Percentiles rank a stretch among this genome's conserved stretches.
Evolutionary conservation across 257 asterid genomes (phyloP).

Genomic region (Craterostigma plantagineum): DNA sequence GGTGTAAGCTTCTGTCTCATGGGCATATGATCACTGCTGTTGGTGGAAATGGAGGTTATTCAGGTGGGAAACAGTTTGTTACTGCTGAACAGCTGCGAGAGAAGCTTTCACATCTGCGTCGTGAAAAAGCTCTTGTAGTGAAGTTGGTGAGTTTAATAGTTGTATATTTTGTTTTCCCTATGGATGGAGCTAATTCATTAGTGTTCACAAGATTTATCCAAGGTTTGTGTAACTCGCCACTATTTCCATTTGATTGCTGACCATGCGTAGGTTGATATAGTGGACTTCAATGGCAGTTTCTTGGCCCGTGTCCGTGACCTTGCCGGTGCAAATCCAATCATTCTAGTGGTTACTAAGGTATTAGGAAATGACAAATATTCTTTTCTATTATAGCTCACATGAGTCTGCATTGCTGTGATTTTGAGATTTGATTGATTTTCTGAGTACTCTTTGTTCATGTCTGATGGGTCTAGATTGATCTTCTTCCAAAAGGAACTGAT

Average conservation of each 20-base stretch:
- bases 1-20: constrained; percentile 85
- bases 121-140: constrained; percentile 67
- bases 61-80: constrained; percentile 93
- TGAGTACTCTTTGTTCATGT: constrained; percentile 5
- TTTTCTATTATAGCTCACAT: neutral
- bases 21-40: constrained; percentile 98
- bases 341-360: constrained; percentile 87
- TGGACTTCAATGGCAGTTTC: constrained; percentile 93
- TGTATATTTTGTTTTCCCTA: neutral
- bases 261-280: constrained; percentile 70
- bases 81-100: constrained; percentile 93
- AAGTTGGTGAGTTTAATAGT: constrained; percentile 40
- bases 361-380: neutral
- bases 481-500: constrained; percentile 96
- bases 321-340: constrained; percentile 91
- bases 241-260: constrained; percentile 2
- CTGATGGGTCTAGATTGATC: constrained; percentile 51
- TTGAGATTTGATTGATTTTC: constrained; percentile 1
- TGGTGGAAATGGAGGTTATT: constrained; percentile 95
- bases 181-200: neutral
- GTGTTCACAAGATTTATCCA: no score
- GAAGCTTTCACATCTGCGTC: constrained; percentile 73
- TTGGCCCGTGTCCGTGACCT: constrained; percentile 75
- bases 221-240: neutral
- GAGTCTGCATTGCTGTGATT: neutral